Conservation (phyloP, 2,329 filamentous ascomycete species). For the Ascochyta fabae region DNA sequence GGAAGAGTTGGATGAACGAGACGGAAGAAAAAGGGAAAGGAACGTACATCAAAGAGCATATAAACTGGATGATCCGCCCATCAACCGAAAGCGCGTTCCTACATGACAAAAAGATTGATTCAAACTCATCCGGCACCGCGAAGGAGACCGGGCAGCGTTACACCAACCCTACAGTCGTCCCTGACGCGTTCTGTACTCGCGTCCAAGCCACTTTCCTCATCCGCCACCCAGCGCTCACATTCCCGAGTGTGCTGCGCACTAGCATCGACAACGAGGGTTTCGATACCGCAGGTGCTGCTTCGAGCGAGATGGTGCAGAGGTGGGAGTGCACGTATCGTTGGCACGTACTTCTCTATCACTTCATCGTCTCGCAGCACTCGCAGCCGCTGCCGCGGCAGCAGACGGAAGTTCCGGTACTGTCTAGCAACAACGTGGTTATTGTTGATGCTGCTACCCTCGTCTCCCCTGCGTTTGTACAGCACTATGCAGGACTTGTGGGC, state of each 20-base stretch:
- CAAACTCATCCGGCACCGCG: neutral
- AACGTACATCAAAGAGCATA: slow-evolving; percentile 29
- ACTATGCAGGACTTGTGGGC: slow-evolving; percentile 23
- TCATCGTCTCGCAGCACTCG: slow-evolving; percentile 5
- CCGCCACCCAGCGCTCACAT: slow-evolving; percentile 27
- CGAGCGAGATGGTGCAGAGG: neutral
- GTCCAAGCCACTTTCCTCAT: slow-evolving; percentile 26
- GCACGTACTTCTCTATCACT: slow-evolving; percentile 22
- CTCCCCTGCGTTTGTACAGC: slow-evolving; percentile 12
- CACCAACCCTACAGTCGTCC: slow-evolving; percentile 21
- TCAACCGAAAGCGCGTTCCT: slow-evolving; percentile 16
- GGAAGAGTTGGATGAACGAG: slow-evolving; percentile 3
- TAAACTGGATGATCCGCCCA: slow-evolving; percentile 25
- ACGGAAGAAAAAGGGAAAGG: slow-evolving; percentile 14
- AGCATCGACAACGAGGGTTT: slow-evolving; percentile 22
- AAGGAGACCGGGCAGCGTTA: neutral
- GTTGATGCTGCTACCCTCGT: slow-evolving; percentile 28
- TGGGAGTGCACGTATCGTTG: slow-evolving; percentile 30
- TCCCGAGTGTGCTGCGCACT: slow-evolving; percentile 26
- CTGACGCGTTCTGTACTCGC: slow-evolving; percentile 11
- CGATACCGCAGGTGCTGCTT: neutral
- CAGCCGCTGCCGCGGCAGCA: neutral
- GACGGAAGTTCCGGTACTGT: neutral
- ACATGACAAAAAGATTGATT: neutral
- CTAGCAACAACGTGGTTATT: slow-evolving; percentile 18